Base-by-base conservation (phyloP, 306 rosid species). In the Vigna unguiculata region DNA sequence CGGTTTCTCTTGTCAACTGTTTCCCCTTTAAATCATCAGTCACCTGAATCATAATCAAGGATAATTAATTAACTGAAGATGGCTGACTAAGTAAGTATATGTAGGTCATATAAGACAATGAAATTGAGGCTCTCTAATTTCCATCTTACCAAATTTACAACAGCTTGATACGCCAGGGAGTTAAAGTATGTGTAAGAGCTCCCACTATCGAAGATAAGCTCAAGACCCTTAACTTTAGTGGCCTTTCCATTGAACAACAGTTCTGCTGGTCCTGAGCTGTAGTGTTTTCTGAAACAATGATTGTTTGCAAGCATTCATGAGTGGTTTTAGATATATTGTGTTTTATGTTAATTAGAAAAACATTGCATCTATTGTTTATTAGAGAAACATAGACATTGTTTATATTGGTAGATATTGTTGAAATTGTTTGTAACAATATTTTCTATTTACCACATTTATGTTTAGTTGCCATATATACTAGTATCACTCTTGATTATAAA, bases 131-230 rank as follows among this genome's bases (percentile, higher is more conserved):
- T 43, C 28, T 14, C 25, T 45, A 64, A 40, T 43, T 69, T 45
- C 60, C 24, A 63, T 71, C 88, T 86, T 79, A 94, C 97, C 93
- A 83, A 74, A 71, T 89, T 84, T 69, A 88, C 79, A 57, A 86
- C 19, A 19, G 86, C 79, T 65, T 74, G 75, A 47, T 92, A 92
- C 71, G 90, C 85, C 84, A 83, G 43, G 66, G 92, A 65, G 76
- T 83, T 95, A 72, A 95, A 88, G 79, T 95, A 95, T 14, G 96
- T 84, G 84, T 90, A 95, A 19, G 98, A 92, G 86, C 97, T 92
- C 51, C 98, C 97, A 69, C 97, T 95, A 71, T 92, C 97, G 49
- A 95, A 92, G 64, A 88, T 78, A 30, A 89, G 70, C 20, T 72
- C 63, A 40, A 95, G 89, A 58, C 86, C 91, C 81, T 86, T 88